These are phyloP conservation scores for Hyparrhenia diplandra DNA, from an alignment of 176 grass and related monocot species.

Conservation along the genomic window DNA sequence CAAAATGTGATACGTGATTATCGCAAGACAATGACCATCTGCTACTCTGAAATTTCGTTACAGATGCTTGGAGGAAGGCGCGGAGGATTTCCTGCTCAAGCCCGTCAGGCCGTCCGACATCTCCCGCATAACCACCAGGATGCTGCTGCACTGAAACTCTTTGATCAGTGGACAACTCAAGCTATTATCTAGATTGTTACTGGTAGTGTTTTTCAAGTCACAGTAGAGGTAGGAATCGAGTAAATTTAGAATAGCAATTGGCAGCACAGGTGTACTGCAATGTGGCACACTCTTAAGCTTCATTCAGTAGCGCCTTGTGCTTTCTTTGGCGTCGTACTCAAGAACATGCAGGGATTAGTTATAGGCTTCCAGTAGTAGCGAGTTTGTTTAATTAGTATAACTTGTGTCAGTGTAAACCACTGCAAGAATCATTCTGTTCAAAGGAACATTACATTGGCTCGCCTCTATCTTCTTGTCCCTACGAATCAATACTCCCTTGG, in stretches of 20 bases:
- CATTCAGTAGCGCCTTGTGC: background rate
- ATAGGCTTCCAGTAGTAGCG: background rate
- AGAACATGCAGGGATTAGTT: background rate
- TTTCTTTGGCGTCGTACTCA: background rate
- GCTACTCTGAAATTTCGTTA: background rate
- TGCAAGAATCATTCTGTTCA: background rate
- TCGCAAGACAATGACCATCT: no score
- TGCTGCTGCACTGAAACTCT: background rate
- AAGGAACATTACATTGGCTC: no score
- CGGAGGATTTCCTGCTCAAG: conserved; percentile 42
- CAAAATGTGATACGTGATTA: background rate
- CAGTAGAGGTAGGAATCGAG: background rate
- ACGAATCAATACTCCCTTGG: no score
- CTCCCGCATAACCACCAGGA: conserved; percentile 31
- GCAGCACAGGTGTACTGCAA: background rate
- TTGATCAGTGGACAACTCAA: background rate
- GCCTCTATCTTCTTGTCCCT: no score
- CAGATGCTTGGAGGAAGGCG: conserved; percentile 50
- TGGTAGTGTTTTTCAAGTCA: background rate
- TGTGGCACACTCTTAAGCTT: background rate
- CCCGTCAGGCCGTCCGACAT: conserved; percentile 41
- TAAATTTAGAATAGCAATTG: background rate
- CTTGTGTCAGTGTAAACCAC: background rate
- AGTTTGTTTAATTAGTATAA: background rate
- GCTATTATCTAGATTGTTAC: background rate